phyloP scores from a whole-genome alignment of 768 basidiomycete genomes.

The Lactarius deliciosus region DNA sequence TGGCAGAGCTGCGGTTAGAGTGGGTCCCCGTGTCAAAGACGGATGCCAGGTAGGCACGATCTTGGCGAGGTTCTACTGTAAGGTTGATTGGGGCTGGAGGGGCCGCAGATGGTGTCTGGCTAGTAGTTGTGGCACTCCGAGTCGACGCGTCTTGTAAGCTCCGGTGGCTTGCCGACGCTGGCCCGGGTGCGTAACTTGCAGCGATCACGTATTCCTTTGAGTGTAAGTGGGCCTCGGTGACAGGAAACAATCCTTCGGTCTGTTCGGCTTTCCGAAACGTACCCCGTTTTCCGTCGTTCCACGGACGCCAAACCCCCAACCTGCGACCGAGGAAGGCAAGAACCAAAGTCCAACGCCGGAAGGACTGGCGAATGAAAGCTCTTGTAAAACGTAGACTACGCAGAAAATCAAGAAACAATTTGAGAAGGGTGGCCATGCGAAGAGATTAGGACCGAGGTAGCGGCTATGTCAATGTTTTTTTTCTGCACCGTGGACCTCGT shows the following conservation, averaged over 20 bases:
- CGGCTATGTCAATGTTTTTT: not conserved
- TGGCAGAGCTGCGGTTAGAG: constrained; percentile 7
- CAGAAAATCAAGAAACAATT: constrained; percentile 3
- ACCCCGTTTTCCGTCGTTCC: not conserved
- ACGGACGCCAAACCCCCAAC: not conserved
- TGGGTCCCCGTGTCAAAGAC: not conserved
- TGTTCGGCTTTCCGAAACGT: not conserved
- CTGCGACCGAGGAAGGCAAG: constrained; percentile 14
- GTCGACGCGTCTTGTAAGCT: not conserved
- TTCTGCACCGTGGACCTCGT: not conserved
- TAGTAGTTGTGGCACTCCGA: not conserved
- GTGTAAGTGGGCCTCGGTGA: not conserved
- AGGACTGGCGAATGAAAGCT: not conserved
- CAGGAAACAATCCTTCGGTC: not conserved
- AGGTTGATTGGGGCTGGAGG: not conserved
- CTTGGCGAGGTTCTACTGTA: not conserved
- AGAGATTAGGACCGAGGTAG: not conserved
- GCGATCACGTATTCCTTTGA: constrained; percentile 9
- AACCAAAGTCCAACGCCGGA: not conserved
- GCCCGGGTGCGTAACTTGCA: not conserved
- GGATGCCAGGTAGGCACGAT: not conserved
- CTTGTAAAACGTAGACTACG: constrained; percentile 7
- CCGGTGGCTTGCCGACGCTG: constrained; percentile 5
- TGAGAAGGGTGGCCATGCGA: constrained; percentile 14
- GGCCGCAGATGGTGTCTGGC: not conserved